Conservation (phyloP, 192 early-diverging fungal species). For the Diversispora epigaea region DNA sequence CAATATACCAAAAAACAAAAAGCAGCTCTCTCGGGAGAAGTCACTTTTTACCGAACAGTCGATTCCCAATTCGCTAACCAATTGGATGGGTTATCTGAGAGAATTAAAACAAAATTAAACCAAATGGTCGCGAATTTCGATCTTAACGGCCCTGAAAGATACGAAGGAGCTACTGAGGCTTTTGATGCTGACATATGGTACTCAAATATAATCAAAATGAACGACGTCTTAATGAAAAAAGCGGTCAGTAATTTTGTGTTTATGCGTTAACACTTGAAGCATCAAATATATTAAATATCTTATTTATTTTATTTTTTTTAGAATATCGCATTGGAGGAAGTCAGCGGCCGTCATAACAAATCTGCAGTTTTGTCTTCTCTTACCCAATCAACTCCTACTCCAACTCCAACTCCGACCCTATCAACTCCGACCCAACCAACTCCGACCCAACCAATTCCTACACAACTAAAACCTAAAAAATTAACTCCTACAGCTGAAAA, state of each 20-base stretch:
- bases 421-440: too few relatives aligned
- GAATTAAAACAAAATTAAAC: not conserved
- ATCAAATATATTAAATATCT: too few relatives aligned
- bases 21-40: not conserved
- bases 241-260: not conserved
- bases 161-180: not conserved
- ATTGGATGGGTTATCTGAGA: not conserved
- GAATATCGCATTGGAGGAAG: too few relatives aligned
- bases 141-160: not conserved
- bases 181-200: constrained; percentile 4
- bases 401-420: too few relatives aligned
- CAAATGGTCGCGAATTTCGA: not conserved
- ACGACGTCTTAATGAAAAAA: not conserved
- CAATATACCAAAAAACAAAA: not conserved
- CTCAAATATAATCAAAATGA: not conserved
- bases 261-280: too few relatives aligned
- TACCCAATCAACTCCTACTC: too few relatives aligned
- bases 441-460: not conserved
- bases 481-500: constrained; percentile 49
- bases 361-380: too few relatives aligned
- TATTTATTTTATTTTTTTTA: too few relatives aligned
- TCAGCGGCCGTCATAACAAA: too few relatives aligned
- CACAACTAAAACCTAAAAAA: constrained; percentile 6
- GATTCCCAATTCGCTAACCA: not conserved
- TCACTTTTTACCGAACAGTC: constrained; percentile 5